Conservation (phyloP, 768 basidiomycete species). For the Tephrocybe sp. region DNA sequence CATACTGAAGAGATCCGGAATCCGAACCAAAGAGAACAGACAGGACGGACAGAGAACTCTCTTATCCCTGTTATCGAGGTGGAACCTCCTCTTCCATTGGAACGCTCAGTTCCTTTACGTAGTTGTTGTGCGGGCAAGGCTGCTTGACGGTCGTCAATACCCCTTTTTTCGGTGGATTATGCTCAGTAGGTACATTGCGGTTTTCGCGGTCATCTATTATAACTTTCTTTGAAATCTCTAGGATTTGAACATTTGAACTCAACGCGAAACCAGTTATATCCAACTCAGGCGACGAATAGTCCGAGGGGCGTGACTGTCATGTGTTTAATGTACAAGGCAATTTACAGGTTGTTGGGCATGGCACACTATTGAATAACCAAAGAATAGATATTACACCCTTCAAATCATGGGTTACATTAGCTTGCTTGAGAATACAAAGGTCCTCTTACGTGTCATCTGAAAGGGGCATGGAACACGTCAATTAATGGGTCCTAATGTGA, state of each 20-base stretch:
- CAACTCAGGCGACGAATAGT: too few species aligned
- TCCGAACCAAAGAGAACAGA: not conserved
- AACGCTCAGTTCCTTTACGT: conserved; percentile 16
- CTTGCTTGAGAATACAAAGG: not conserved
- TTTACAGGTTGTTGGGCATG: not conserved
- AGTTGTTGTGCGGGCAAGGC: conserved; percentile 32
- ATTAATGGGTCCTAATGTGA: not conserved
- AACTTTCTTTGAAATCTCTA: too few species aligned
- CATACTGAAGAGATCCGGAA: not conserved
- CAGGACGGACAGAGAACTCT: too few species aligned
- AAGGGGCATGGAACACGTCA: conserved; percentile 15
- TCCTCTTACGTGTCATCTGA: conserved; percentile 63
- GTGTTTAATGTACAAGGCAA: not conserved
- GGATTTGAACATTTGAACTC: too few species aligned
- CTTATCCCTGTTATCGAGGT: too few species aligned
- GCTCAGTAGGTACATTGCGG: too few species aligned
- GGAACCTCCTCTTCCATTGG: too few species aligned
- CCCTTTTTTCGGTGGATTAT: too few species aligned
- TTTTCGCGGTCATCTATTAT: too few species aligned
- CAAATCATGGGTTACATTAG: not conserved
- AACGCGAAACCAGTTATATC: too few species aligned
- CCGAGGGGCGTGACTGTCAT: too few species aligned
- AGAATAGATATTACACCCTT: conserved; percentile 10
- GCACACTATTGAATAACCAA: not conserved
- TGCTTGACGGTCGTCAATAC: not conserved